These are phyloP conservation scores for Blastobotrys muscicola DNA, from an alignment of 805 yeast genomes.

Conservation along the genomic window DNA sequence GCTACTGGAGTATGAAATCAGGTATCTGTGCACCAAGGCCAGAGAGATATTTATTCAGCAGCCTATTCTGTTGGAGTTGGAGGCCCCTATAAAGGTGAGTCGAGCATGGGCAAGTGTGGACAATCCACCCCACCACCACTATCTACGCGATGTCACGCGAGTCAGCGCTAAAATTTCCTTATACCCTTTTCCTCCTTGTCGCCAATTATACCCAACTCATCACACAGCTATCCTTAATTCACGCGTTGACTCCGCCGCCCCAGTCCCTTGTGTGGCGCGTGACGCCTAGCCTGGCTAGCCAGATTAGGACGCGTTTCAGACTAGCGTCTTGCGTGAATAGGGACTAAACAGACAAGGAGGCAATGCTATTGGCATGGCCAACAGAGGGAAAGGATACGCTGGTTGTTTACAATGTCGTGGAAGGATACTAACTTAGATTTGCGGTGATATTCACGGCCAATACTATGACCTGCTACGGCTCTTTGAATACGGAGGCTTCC, in stretches of 20 bases:
- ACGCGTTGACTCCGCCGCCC: background rate
- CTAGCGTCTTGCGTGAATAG: background rate
- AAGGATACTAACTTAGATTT: slow-evolving; percentile 26
- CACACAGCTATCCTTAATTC: background rate
- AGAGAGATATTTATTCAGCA: slow-evolving; percentile 97
- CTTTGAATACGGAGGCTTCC: slow-evolving; percentile 97
- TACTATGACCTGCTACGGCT: slow-evolving; percentile 91
- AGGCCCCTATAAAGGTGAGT: slow-evolving; percentile 89
- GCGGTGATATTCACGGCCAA: slow-evolving; percentile 99
- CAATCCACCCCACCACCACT: too few relatives aligned
- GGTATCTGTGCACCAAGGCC: slow-evolving; percentile 93
- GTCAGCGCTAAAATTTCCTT: too few relatives aligned
- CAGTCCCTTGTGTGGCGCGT: background rate
- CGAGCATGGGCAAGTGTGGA: slow-evolving; percentile 8
- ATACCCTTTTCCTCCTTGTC: too few relatives aligned
- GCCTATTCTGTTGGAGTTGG: slow-evolving; percentile 89
- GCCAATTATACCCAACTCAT: too few relatives aligned
- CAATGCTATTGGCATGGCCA: background rate
- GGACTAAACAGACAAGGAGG: background rate
- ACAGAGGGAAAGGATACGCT: background rate
- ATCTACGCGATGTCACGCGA: too few relatives aligned
- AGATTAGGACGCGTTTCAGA: background rate
- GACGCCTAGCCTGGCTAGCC: background rate
- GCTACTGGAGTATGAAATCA: slow-evolving; percentile 85
- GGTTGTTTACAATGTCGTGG: background rate